Conservation (phyloP, 495 filamentous ascomycete genomes). For the Penicillium verhagenii region DNA sequence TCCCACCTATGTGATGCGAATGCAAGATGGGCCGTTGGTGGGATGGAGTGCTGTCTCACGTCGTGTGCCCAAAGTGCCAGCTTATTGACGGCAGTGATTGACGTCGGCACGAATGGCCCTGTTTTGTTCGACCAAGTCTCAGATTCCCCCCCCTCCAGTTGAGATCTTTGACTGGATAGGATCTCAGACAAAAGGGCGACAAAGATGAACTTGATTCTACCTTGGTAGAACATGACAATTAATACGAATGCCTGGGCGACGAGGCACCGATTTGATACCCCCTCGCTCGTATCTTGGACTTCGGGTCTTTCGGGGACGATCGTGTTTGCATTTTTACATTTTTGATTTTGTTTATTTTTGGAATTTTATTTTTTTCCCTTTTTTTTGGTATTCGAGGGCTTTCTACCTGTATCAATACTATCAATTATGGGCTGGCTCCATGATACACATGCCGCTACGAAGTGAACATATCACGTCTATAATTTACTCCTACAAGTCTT, state of each 20-base stretch:
- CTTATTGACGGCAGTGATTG: too few species aligned
- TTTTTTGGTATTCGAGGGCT: not conserved
- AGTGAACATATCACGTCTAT: not conserved
- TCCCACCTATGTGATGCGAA: constrained; percentile 7
- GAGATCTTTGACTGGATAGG: not conserved
- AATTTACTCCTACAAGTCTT: not conserved
- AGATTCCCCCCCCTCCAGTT: too few species aligned
- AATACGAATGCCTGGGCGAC: constrained; percentile 6
- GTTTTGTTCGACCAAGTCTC: not conserved
- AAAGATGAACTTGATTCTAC: not conserved
- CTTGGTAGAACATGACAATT: not conserved
- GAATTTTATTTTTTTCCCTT: not conserved
- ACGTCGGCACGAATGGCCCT: not conserved
- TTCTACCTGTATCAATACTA: too few species aligned
- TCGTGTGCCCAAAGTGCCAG: constrained; percentile 6
- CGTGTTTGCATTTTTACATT: constrained; percentile 1
- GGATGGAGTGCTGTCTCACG: constrained; percentile 7
- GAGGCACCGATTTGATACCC: constrained; percentile 14
- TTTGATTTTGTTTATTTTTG: not conserved
- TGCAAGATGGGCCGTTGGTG: not conserved
- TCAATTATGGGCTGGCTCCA: not conserved
- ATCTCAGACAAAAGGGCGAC: not conserved
- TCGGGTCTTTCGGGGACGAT: constrained; percentile 2
- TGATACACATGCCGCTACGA: not conserved
- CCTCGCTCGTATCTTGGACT: not conserved